phyloP scores from a whole-genome alignment of 2,329 filamentous ascomycete genomes.

The Fusarium metavorans region DNA sequence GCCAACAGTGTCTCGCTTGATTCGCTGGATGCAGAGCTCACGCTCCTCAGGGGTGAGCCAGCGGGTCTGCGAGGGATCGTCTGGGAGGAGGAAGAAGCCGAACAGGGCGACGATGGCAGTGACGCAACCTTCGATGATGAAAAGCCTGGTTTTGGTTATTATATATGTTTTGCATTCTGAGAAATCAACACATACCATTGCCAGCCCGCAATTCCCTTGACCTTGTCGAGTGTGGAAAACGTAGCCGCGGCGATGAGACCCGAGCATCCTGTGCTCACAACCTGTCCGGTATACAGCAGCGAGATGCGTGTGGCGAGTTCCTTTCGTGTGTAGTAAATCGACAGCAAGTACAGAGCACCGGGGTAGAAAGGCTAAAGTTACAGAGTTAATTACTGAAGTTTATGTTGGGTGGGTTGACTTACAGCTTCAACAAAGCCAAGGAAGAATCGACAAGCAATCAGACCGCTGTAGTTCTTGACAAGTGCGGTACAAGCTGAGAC shows the following conservation, averaged over 20 bases:
- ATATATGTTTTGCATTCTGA: background rate
- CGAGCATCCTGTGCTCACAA: constrained; percentile 73
- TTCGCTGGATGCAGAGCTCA: constrained; percentile 51
- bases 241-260: constrained; percentile 71
- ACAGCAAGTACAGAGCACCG: constrained; percentile 19
- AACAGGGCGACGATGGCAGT: constrained; percentile 37
- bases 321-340: constrained; percentile 28
- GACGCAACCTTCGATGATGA: constrained; percentile 66
- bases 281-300: constrained; percentile 19
- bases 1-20: constrained; percentile 54
- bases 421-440: constrained; percentile 25
- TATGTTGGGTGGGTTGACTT: background rate
- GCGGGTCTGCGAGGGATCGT: constrained; percentile 55
- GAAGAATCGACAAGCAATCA: constrained; percentile 22
- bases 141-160: constrained; percentile 58
- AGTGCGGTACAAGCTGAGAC: constrained; percentile 14
- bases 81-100: constrained; percentile 40
- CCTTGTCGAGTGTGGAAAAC: constrained; percentile 52
- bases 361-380: constrained; percentile 20
- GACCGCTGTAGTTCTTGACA: constrained; percentile 8
- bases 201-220: constrained; percentile 68
- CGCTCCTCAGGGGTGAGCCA: constrained; percentile 57
- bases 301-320: constrained; percentile 26
- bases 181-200: constrained; percentile 48
- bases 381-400: constrained; percentile 44